A percentile compares a stretch with the other conserved stretches of the same genome.
Conservation (phyloP, 2,329 filamentous ascomycete genomes). For the Ceratocystis alfenasii region DNA sequence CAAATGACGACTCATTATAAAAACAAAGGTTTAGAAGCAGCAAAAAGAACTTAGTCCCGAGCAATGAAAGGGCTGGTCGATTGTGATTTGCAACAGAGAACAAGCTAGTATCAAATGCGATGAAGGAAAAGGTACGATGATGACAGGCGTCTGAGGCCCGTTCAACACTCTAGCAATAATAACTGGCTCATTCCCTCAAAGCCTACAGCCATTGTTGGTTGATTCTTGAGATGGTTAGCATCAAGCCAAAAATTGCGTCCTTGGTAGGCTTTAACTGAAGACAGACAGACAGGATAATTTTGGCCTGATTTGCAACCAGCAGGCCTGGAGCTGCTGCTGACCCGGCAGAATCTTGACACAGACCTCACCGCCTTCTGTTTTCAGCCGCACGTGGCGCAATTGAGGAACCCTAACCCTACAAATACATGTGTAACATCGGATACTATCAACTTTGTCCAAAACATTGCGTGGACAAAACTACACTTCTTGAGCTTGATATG, state of each 20-base stretch:
- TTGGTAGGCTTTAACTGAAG: neutral
- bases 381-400: neutral
- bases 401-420: neutral
- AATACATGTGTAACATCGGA: neutral
- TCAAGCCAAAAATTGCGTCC: neutral
- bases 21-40: slow-evolving; percentile 13
- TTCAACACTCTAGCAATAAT: slow-evolving; percentile 5
- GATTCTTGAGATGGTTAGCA: neutral
- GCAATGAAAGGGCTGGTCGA: neutral
- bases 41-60: slow-evolving; percentile 35
- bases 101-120: neutral
- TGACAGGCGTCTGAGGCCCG: slow-evolving; percentile 8
- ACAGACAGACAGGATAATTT: neutral
- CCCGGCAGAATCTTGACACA: neutral
- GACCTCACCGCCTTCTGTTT: neutral
- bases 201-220: neutral
- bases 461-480: neutral
- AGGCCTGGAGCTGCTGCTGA: neutral
- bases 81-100: neutral
- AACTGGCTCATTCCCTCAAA: slow-evolving; percentile 4
- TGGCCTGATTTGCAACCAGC: neutral
- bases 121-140: neutral
- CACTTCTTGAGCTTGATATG: too few species aligned
- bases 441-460: neutral
- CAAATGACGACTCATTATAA: slow-evolving; percentile 35